phyloP scores from a whole-genome alignment of 1,284 basidiomycete species.

The Ceratorhiza oryzae-sativae region DNA sequence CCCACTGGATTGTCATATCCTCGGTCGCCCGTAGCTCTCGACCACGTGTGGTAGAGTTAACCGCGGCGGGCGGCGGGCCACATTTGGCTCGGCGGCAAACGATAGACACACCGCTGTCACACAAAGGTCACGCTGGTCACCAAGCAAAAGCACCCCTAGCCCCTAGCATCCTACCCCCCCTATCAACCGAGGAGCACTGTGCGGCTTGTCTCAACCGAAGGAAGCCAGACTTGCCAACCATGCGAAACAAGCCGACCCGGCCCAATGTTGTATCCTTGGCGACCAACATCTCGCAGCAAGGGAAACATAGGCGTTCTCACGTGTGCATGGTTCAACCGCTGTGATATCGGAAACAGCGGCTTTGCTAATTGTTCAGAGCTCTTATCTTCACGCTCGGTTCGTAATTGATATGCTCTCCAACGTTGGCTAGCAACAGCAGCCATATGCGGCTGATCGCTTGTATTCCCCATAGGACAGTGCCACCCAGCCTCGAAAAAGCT shows the following conservation, averaged over 20 bases:
- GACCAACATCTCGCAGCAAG: not conserved
- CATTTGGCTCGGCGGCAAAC: constrained; percentile 8
- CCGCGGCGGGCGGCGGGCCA: not conserved
- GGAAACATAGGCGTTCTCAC: not conserved
- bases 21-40: not conserved
- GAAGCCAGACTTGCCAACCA: not conserved
- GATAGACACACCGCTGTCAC: no score
- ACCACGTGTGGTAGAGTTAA: not conserved
- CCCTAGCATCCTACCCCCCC: not conserved
- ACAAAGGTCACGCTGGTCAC: no score
- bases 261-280: constrained; percentile 9
- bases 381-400: not conserved
- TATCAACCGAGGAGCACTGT: not conserved
- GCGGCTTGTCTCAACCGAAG: constrained; percentile 2
- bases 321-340: not conserved
- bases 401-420: not conserved
- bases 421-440: constrained; percentile 6
- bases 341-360: not conserved
- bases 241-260: not conserved
- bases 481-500: not conserved
- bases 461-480: not conserved
- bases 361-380: not conserved
- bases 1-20: not conserved
- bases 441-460: no score
- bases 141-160: not conserved